These are phyloP conservation scores for Hibiscus tridactylites DNA, from an alignment of 345 rosid genomes.

Conservation along the genomic window DNA sequence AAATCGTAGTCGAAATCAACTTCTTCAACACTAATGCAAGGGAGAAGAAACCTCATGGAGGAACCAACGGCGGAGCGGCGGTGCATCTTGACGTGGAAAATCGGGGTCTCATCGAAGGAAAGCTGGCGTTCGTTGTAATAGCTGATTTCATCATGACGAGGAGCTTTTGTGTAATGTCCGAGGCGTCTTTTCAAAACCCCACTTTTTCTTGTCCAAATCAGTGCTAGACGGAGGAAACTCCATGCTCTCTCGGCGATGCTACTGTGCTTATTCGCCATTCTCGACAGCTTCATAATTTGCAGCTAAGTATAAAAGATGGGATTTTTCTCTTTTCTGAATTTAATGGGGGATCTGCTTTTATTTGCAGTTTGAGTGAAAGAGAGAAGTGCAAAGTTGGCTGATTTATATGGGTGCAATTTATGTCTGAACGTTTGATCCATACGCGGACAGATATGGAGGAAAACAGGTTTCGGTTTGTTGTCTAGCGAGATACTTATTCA, in stretches of 20 bases:
- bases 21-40: background rate
- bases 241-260: background rate
- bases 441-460: background rate
- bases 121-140: background rate
- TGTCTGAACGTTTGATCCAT: background rate
- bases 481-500: background rate
- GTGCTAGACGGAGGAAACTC: background rate
- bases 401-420: background rate
- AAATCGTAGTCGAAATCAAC: background rate
- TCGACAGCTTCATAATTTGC: background rate
- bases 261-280: background rate
- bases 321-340: background rate
- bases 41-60: background rate
- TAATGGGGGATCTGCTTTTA: background rate
- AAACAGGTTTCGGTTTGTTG: background rate
- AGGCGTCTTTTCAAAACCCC: background rate
- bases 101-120: background rate
- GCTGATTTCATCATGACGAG: background rate
- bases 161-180: background rate
- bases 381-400: background rate
- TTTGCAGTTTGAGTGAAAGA: background rate
- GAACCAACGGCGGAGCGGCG: background rate
- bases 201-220: background rate
- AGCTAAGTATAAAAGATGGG: background rate
- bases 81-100: background rate